Base-by-base conservation (phyloP, 768 basidiomycete species). In the Boletus huronensis region DNA sequence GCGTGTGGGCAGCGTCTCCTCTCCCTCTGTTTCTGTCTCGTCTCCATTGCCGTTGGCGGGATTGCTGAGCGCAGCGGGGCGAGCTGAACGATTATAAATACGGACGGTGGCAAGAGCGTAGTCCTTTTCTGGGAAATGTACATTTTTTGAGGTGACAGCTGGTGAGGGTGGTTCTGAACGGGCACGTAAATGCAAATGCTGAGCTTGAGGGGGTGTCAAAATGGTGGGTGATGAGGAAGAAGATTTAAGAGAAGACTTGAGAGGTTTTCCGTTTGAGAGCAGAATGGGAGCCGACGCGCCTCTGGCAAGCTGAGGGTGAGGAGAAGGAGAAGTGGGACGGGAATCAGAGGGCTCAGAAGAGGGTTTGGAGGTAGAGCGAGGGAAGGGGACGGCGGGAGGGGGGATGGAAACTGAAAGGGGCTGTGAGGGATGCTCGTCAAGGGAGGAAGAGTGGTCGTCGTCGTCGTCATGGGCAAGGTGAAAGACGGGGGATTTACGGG, bases 221-320 rank as follows among this genome's bases (percentile, higher is more conserved):
- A 70, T 49, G 49, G 54, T 29, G 11, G 61, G 61, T 2, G 63
- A 50, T 0, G 68, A 69, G 4, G 57, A 39, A 2, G 65, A 71
- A 0, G 76, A 74, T 68, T 96, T 97, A 62, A 97, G 81, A 2
- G 90, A 88, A 0, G 88, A 80, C 65, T 92, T 92, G 71, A 97
- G 85, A 4, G 92, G 88, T 65, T 91, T 91, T 41, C 93, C 93
- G 53, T 86, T 92, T 19, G 82, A 74, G 32, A 85, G 79, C 23
- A 84, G 68, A 50, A 85, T 75, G 14, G 66, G 77, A 61, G 57
- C 71, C 47, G 53, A 78, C 60, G 57, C 74, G 29, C 50, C 78
- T 70, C 58, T 77, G 62, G 52, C 70, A 13, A 61, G 58, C 16
- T 17, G 57, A 10, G 61, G 64, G 32, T 9, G 50, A n/a, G n/a